These are phyloP conservation scores for Escovopsis sp. DNA, from an alignment of 2,329 filamentous ascomycete species.

Conservation along the genomic window DNA sequence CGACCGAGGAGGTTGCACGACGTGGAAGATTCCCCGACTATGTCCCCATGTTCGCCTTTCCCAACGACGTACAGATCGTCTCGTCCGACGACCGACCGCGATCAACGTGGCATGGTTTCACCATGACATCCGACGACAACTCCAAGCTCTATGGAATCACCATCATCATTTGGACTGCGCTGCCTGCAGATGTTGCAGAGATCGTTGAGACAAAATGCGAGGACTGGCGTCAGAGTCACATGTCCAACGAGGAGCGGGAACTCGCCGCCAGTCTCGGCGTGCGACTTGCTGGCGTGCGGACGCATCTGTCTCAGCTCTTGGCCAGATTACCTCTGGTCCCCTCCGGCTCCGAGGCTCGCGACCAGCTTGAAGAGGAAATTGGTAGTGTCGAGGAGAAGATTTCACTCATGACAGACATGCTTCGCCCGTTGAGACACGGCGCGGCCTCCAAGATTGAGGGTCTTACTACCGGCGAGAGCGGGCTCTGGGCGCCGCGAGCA, in stretches of 20 bases:
- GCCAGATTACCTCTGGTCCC: slow-evolving; percentile 65
- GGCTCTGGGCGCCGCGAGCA: slow-evolving; percentile 85
- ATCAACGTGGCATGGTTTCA: slow-evolving; percentile 98
- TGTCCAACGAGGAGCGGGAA: slow-evolving; percentile 83
- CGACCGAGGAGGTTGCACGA: slow-evolving; percentile 63
- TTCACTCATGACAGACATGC: slow-evolving; percentile 84
- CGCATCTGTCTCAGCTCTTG: slow-evolving; percentile 76
- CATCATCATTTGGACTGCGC: slow-evolving; percentile 80
- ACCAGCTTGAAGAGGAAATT: slow-evolving; percentile 83
- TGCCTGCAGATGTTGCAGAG: slow-evolving; percentile 68
- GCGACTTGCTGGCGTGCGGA: slow-evolving; percentile 71
- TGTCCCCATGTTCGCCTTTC: slow-evolving; percentile 98
- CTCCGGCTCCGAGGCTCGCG: slow-evolving; percentile 68
- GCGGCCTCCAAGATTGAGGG: slow-evolving; percentile 96
- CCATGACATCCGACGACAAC: slow-evolving; percentile 89
- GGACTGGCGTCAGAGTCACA: slow-evolving; percentile 69
- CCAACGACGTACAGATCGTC: slow-evolving; percentile 93
- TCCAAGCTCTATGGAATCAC: slow-evolving; percentile 85
- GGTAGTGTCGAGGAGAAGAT: slow-evolving; percentile 96
- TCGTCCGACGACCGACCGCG: slow-evolving; percentile 86
- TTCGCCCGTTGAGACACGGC: slow-evolving; percentile 81
- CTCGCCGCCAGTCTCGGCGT: slow-evolving; percentile 83
- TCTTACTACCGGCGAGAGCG: slow-evolving; percentile 85
- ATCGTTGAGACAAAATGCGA: slow-evolving; percentile 73
- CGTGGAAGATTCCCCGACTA: slow-evolving; percentile 89